Base-by-base conservation (phyloP, 2,329 filamentous ascomycete genomes). In the Pseudogymnoascus sp. region DNA sequence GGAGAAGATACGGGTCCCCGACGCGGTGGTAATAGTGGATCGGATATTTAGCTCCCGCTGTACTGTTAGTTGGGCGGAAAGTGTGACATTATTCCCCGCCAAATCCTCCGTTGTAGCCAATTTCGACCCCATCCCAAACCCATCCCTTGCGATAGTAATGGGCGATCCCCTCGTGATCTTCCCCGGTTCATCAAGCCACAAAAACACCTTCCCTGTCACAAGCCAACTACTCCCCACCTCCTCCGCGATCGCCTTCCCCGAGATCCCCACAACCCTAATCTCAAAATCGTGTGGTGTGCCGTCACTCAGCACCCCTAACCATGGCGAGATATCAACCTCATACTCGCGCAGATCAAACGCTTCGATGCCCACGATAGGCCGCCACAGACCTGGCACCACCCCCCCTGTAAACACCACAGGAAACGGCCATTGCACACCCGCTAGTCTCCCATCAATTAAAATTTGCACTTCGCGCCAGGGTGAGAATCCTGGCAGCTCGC, bases 351-450 rank as follows among this genome's bases (percentile, higher is more conserved):
- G 78, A 71, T 95, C 90, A 72, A 91, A 95, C 0, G 89, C 85
- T 70, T 95, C 86, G 19, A 89, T 84, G 0, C 90, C 90, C 2
- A 90, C 90, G 62, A 95, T 81, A 0, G 91, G 91, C 6, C 89
- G 80, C 82, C 92, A 91, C 40, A 95, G 81, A 1, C 85, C 85
- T 4, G 90, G 90, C 0, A 88, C 86, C 5, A 96, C 80, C 1
- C 90, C 90, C 2, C 91, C 91, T 0, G 91, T 93, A 69, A 93
- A 93, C 59, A 96, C 87, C 16, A 91, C 81, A 0, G 90, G 90
- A 69, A 90, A 93, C 0, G 91, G 91, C 89, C 89, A 95, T 33
- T 85, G 82, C 1, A 92, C 85, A 1, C 90, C 91, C 1, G 88
- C 89, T 21, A 93, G 74, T 16, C 81, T 76, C 1, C 83, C 88